These are phyloP conservation scores for Aspergillus heteromorphus DNA, from an alignment of 495 filamentous ascomycete species.

Conservation along the genomic window DNA sequence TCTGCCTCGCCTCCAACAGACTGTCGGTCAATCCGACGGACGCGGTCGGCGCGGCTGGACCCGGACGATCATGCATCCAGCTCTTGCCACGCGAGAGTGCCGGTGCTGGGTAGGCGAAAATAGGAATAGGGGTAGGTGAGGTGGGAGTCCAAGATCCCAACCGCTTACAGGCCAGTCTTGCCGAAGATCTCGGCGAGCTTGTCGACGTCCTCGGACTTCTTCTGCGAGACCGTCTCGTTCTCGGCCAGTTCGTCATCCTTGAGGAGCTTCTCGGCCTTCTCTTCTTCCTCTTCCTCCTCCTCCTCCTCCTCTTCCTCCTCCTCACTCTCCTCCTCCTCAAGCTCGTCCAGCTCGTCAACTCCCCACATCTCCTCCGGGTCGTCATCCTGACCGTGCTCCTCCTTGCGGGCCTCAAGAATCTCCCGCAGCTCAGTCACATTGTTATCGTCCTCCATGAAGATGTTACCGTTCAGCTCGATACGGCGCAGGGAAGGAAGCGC, in stretches of 20 bases:
- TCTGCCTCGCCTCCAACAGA: too few species aligned
- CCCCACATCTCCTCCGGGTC: slow-evolving; percentile 67
- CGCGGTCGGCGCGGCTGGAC: background rate
- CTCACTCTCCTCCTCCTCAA: slow-evolving; percentile 67
- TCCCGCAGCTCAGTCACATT: slow-evolving; percentile 48
- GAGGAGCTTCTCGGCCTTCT: slow-evolving; percentile 51
- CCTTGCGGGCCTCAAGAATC: slow-evolving; percentile 51
- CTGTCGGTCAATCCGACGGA: too few species aligned
- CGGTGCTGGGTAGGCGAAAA: background rate
- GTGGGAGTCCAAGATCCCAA: background rate
- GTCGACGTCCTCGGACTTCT: slow-evolving; percentile 76
- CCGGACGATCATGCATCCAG: background rate
- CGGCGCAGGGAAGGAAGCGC: slow-evolving; percentile 67
- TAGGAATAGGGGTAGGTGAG: background rate
- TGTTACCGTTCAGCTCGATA: slow-evolving; percentile 94
- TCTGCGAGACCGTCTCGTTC: slow-evolving; percentile 63
- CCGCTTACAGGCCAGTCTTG: slow-evolving; percentile 46
- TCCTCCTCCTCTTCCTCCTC: slow-evolving; percentile 68
- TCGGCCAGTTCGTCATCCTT: slow-evolving; percentile 70
- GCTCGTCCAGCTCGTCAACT: slow-evolving; percentile 75
- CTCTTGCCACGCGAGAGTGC: background rate
- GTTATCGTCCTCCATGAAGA: slow-evolving; percentile 79
- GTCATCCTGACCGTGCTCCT: slow-evolving; percentile 46
- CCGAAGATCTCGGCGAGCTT: slow-evolving; percentile 67
- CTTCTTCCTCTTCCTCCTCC: slow-evolving; percentile 59